Conservation (phyloP, 1,139 yeast genomes). For the Yamadazyma mexicana region DNA sequence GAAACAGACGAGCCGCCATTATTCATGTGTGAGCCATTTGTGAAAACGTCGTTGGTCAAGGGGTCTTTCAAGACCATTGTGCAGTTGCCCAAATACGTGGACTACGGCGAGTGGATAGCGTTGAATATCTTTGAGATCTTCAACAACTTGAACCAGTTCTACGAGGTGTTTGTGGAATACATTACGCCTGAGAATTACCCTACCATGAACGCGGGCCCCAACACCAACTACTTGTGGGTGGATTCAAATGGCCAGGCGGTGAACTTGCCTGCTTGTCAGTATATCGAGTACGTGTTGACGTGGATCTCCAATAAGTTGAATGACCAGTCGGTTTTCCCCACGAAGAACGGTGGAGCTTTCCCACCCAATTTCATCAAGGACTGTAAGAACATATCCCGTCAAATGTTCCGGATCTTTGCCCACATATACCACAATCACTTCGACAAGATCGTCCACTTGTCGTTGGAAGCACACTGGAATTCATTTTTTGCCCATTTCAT, state of each 20-base stretch:
- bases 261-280: constrained; percentile 88
- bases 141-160: constrained; percentile 82
- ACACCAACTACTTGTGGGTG: constrained; percentile 87
- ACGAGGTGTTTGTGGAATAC: constrained; percentile 84
- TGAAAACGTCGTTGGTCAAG: constrained; percentile 89
- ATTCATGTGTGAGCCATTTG: constrained; percentile 89
- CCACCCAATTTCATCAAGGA: constrained; percentile 84
- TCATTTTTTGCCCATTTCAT: constrained; percentile 96
- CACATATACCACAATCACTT: constrained; percentile 93
- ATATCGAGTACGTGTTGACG: constrained; percentile 85
- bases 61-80: constrained; percentile 98
- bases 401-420: constrained; percentile 96
- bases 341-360: constrained; percentile 89
- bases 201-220: constrained; percentile 95
- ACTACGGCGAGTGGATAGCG: constrained; percentile 93
- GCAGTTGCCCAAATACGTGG: constrained; percentile 92
- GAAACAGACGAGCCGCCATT: constrained; percentile 43
- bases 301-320: constrained; percentile 89
- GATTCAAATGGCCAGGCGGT: constrained; percentile 77
- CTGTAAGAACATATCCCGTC: constrained; percentile 82
- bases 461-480: constrained; percentile 97
- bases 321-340: constrained; percentile 89
- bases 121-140: constrained; percentile 87
- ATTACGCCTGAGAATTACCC: constrained; percentile 88
- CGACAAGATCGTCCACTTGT: constrained; percentile 84